phyloP scores from a whole-genome alignment of 352 stramenopile species.

The Globisporangium abappressorium region DNA sequence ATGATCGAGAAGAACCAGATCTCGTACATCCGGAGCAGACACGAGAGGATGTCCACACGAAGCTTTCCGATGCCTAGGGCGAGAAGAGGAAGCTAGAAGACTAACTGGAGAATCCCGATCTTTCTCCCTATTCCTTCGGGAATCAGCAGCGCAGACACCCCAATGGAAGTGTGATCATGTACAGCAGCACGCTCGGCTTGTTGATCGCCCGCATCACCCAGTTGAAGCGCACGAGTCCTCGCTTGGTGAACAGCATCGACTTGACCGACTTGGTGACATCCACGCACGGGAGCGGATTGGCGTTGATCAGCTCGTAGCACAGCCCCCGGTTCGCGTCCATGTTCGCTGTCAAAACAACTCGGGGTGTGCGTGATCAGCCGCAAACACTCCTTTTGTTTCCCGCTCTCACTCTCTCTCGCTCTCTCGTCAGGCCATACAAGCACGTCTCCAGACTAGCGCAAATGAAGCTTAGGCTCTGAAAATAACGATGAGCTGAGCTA shows the following conservation, averaged over 20 bases:
- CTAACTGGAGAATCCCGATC: not conserved
- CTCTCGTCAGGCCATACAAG: not conserved
- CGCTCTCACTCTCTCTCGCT: no score
- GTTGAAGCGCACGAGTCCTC: not conserved
- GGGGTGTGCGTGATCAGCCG: not conserved
- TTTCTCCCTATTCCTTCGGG: not conserved
- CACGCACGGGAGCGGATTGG: not conserved
- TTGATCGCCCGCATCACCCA: not conserved
- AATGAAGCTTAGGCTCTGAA: not conserved
- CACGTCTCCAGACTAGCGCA: not conserved
- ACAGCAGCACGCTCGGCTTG: not conserved
- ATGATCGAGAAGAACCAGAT: constrained; percentile 10
- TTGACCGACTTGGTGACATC: not conserved
- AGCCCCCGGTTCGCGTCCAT: not conserved
- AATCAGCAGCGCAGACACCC: not conserved
- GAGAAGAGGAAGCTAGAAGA: not conserved
- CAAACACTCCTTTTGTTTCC: not conserved
- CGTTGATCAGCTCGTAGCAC: not conserved
- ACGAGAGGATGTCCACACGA: not conserved
- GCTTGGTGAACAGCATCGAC: constrained; percentile 6
- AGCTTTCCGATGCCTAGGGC: not conserved
- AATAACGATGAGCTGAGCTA: not conserved
- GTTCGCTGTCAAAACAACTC: not conserved
- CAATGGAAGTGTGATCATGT: not conserved
- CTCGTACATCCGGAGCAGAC: constrained; percentile 4